Evolutionary conservation across 139 green algal species (phyloP).

Genomic region (Picochlorum sp.): DNA sequence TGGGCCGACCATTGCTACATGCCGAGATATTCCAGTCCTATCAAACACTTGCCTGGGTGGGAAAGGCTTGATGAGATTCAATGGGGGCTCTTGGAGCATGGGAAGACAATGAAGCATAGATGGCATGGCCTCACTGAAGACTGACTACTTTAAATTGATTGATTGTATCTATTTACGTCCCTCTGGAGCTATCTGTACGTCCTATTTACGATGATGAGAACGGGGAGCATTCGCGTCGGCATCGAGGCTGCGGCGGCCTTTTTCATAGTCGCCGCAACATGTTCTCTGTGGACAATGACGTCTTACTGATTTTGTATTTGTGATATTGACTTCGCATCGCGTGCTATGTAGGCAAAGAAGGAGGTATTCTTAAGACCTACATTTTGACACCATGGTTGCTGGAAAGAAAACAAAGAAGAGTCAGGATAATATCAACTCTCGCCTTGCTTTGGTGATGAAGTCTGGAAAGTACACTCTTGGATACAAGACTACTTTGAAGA

Average conservation of each 20-base stretch:
- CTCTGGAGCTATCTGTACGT: constrained; percentile 6
- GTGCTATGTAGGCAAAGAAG: constrained; percentile 34
- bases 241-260: too few species aligned
- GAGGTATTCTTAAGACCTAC: constrained; percentile 13
- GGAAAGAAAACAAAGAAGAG: constrained; percentile 70
- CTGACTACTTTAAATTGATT: too few species aligned
- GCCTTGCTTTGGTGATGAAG: constrained; percentile 98
- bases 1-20: too few species aligned
- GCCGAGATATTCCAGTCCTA: background rate
- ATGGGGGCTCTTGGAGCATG: too few species aligned
- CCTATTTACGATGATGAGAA: background rate
- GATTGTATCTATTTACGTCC: background rate
- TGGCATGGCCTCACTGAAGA: too few species aligned
- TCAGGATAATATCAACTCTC: constrained; percentile 94
- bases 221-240: too few species aligned
- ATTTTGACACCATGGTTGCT: constrained; percentile 23
- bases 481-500: constrained; percentile 98
- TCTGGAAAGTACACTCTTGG: constrained; percentile 98
- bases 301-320: background rate
- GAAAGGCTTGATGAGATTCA: background rate
- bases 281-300: background rate
- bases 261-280: background rate
- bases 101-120: too few species aligned
- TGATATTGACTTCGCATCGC: background rate
- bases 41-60: background rate